Evolutionary conservation across 2,329 filamentous ascomycete genomes (phyloP).

Genomic region (Penicillium glabrum): DNA sequence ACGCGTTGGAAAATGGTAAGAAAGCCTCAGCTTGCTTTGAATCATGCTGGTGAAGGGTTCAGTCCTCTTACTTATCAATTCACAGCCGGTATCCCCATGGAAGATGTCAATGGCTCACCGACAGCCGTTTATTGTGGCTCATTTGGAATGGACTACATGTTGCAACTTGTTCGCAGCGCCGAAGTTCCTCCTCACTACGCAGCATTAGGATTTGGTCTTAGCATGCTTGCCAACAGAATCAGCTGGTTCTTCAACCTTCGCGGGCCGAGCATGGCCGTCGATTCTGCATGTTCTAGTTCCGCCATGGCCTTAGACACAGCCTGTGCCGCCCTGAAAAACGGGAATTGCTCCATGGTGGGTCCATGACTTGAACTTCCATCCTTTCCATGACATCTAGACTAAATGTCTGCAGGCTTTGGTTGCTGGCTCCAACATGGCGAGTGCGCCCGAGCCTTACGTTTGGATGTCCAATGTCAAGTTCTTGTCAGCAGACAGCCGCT

Average conservation of each 20-base stretch:
- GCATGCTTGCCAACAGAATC: conserved; percentile 34
- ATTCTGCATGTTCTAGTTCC: conserved; percentile 30
- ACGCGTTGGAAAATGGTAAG: conserved; percentile 23
- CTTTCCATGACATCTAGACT: no score
- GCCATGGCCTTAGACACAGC: conserved; percentile 23
- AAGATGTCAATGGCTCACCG: conserved; percentile 28
- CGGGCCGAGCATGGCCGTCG: conserved; percentile 29
- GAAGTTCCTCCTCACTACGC: background rate
- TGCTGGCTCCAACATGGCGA: no score
- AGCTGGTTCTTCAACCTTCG: conserved; percentile 28
- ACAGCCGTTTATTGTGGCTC: conserved; percentile 36
- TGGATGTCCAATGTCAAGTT: background rate
- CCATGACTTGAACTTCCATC: no score
- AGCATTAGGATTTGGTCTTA: conserved; percentile 13
- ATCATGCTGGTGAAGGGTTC: no score
- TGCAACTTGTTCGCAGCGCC: conserved; percentile 12
- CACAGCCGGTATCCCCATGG: conserved; percentile 24
- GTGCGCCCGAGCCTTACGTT: background rate
- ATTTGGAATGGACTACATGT: conserved; percentile 31
- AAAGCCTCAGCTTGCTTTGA: background rate
- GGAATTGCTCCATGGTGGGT: no score
- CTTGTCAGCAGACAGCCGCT: background rate
- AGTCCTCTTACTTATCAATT: no score
- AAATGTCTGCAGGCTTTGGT: no score
- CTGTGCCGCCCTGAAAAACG: background rate